Conservation (phyloP, 768 basidiomycete species). For the Boletus rubropictus region DNA sequence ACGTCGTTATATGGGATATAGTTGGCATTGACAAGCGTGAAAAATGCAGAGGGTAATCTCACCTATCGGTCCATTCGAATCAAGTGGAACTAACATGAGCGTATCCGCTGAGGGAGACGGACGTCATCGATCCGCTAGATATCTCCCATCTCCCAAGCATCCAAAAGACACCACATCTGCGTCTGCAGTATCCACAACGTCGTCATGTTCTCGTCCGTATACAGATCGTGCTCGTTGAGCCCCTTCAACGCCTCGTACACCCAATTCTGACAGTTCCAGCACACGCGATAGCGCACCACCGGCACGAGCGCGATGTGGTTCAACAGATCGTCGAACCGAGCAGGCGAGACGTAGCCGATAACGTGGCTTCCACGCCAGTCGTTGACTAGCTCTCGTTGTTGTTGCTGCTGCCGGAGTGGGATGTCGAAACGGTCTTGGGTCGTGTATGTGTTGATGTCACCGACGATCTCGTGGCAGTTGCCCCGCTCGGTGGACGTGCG, state of each 20-base stretch:
- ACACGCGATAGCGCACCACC: conserved; percentile 10
- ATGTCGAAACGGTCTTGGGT: conserved; percentile 14
- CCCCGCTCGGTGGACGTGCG: conserved; percentile 18
- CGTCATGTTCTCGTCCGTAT: conserved; percentile 12
- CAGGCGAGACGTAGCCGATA: conserved; percentile 20
- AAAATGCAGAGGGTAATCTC: background rate
- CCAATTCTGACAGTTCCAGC: conserved; percentile 28
- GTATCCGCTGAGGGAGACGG: no score
- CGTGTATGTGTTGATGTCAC: conserved; percentile 22
- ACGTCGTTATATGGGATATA: background rate
- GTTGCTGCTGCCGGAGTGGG: conserved; percentile 2
- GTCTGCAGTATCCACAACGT: conserved; percentile 18
- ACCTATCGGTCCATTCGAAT: background rate
- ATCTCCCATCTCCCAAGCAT: conserved; percentile 28
- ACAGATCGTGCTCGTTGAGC: conserved; percentile 9
- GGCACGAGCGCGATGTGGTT: conserved; percentile 18
- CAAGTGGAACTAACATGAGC: background rate
- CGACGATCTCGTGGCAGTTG: conserved; percentile 27
- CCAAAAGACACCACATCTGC: conserved; percentile 27
- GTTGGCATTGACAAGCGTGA: background rate
- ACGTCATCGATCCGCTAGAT: conserved; percentile 1
- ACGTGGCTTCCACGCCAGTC: conserved; percentile 26
- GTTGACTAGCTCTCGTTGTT: background rate
- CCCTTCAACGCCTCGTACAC: conserved; percentile 21
- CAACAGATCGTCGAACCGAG: conserved; percentile 11